phyloP scores from a whole-genome alignment of 805 yeast species.

The Priceomyces melissophilus region DNA sequence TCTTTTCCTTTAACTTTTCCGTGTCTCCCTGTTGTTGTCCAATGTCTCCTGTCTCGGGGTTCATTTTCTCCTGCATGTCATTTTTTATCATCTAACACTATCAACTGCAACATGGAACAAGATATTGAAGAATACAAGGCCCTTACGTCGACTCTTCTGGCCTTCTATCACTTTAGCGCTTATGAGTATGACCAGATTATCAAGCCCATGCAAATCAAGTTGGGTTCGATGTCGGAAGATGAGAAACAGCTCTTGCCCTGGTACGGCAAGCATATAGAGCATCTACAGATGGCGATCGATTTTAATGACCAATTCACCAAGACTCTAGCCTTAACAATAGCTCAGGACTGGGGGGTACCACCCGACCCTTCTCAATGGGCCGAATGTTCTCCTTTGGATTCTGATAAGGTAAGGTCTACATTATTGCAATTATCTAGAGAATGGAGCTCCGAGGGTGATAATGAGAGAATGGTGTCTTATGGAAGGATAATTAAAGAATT shows the following conservation, averaged over 20 bases:
- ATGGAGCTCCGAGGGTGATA: slow-evolving; percentile 54
- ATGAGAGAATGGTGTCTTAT: slow-evolving; percentile 42
- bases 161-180: slow-evolving; percentile 29
- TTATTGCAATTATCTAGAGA: slow-evolving; percentile 58
- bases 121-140: slow-evolving; percentile 34
- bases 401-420: slow-evolving; percentile 55
- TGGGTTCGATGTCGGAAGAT: slow-evolving; percentile 26
- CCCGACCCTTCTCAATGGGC: slow-evolving; percentile 40
- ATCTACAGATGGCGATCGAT: slow-evolving; percentile 40
- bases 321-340: slow-evolving; percentile 40
- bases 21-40: too few species aligned
- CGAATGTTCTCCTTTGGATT: slow-evolving; percentile 38
- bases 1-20: too few species aligned
- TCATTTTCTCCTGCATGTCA: too few species aligned
- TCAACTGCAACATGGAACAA: too few species aligned
- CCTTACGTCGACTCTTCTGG: slow-evolving; percentile 33
- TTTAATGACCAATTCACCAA: slow-evolving; percentile 45
- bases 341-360: slow-evolving; percentile 50
- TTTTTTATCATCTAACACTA: too few species aligned
- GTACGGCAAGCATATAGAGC: slow-evolving; percentile 41
- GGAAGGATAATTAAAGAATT: slow-evolving; percentile 34
- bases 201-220: slow-evolving; percentile 27
- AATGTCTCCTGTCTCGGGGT: too few species aligned
- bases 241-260: slow-evolving; percentile 49
- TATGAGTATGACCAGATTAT: slow-evolving; percentile 33